Evolutionary conservation across 352 stramenopile genomes (phyloP).

Genomic region (Phytophthora sojae): DNA sequence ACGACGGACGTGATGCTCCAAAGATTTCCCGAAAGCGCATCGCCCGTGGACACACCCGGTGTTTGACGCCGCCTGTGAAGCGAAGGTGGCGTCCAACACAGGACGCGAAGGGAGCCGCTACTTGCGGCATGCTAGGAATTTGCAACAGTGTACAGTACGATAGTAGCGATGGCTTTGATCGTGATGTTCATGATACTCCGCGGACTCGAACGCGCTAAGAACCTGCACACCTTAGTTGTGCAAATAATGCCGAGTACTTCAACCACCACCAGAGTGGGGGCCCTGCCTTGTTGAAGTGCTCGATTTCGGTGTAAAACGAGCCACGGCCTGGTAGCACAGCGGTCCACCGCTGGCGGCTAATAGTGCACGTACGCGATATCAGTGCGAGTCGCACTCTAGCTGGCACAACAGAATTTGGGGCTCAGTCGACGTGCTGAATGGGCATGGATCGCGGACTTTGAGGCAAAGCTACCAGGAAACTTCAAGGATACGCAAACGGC

Average conservation of each 20-base stretch:
- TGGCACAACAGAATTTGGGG: neutral
- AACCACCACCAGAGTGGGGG: slow-evolving; percentile 12
- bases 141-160: too few relatives aligned
- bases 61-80: neutral
- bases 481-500: slow-evolving; percentile 34
- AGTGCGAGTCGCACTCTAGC: neutral
- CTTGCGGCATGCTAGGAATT: too few relatives aligned
- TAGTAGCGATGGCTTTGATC: too few relatives aligned
- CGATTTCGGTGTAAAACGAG: slow-evolving; percentile 8
- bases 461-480: slow-evolving; percentile 27
- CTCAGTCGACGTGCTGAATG: slow-evolving; percentile 9
- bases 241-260: slow-evolving; percentile 1
- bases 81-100: neutral
- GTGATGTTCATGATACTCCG: too few relatives aligned
- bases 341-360: neutral
- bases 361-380: neutral
- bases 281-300: slow-evolving; percentile 15
- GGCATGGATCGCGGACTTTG: neutral
- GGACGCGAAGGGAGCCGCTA: too few relatives aligned
- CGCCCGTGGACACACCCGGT: neutral
- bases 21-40: slow-evolving; percentile 23
- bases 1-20: slow-evolving; percentile 4
- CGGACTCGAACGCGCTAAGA: neutral
- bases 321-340: neutral
- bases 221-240: neutral